These are phyloP conservation scores for Barnettozyma botsteinii DNA, from an alignment of 805 yeast genomes.

Conservation along the genomic window DNA sequence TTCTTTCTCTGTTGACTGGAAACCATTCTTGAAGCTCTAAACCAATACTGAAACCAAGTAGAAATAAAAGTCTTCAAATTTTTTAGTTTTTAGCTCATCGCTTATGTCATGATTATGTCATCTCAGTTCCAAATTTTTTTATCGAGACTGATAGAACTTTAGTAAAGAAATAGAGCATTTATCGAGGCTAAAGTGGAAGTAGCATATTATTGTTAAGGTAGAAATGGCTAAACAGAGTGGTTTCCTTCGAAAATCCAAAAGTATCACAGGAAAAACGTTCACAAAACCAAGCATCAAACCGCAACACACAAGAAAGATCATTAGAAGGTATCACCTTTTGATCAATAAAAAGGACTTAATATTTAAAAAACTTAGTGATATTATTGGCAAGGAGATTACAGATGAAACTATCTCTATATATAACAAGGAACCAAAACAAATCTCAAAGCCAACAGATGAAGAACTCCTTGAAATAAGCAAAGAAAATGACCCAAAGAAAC, in stretches of 20 bases:
- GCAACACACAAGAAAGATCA: constrained; percentile 63
- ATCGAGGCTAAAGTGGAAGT: too few species aligned
- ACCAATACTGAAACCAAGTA: background rate
- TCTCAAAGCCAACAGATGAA: constrained; percentile 13
- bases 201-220: background rate
- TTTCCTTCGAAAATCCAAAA: constrained; percentile 18
- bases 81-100: constrained; percentile 18
- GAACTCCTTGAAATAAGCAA: constrained; percentile 14
- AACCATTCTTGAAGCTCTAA: constrained; percentile 1
- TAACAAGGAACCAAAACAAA: constrained; percentile 7
- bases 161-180: too few species aligned
- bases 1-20: constrained; percentile 4
- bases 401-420: constrained; percentile 20
- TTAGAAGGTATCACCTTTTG: constrained; percentile 70
- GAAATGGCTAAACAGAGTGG: constrained; percentile 5
- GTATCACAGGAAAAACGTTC: constrained; percentile 26
- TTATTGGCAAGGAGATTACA: constrained; percentile 17
- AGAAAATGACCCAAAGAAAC: constrained; percentile 11
- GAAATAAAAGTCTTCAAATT: background rate
- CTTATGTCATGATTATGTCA: constrained; percentile 8
- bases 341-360: constrained; percentile 48
- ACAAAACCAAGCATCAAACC: constrained; percentile 56
- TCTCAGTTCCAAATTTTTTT: background rate
- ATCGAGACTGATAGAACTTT: background rate
- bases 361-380: constrained; percentile 27